Percentiles rank a stretch among this genome's conserved stretches.
phyloP scores from a whole-genome alignment of 129 eudicot genomes.

The Glebionis coronaria region DNA sequence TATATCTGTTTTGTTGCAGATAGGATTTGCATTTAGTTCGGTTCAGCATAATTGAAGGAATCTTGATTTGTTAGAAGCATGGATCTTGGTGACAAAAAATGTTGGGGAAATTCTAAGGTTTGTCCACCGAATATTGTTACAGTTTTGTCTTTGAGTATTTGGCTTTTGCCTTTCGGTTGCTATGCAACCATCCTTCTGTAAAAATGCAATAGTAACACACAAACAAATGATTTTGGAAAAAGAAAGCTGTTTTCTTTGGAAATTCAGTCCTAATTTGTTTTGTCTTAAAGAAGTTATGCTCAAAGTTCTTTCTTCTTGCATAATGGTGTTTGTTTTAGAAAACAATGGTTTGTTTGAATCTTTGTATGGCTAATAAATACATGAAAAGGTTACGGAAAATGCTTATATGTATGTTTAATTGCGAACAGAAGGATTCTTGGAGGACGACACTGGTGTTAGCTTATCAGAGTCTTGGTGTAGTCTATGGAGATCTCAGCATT shows the following conservation, averaged over 20 bases:
- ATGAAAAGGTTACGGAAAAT: conserved; percentile 8
- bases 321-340: neutral
- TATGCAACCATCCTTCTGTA: neutral
- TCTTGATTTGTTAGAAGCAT: conserved; percentile 35
- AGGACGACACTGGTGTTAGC: conserved; percentile 68
- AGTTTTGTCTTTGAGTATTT: neutral
- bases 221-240: neutral
- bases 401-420: conserved; percentile 19
- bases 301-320: neutral
- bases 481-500: conserved; percentile 78
- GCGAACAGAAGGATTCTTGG: conserved; percentile 59
- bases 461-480: conserved; percentile 83
- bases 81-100: conserved; percentile 53
- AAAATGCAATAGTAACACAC: conserved; percentile 7
- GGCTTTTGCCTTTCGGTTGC: conserved; percentile 9
- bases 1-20: conserved; percentile 30
- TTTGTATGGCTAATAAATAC: conserved; percentile 1
- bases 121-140: conserved; percentile 11
- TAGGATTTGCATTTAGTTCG: conserved; percentile 39
- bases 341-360: too few species aligned
- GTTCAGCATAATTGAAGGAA: neutral
- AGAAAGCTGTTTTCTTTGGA: too few species aligned
- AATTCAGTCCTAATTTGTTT: neutral
- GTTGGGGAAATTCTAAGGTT: conserved; percentile 52
- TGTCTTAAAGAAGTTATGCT: neutral